Conservation (phyloP, 768 basidiomycete species). For the Boletus subparvulus region DNA sequence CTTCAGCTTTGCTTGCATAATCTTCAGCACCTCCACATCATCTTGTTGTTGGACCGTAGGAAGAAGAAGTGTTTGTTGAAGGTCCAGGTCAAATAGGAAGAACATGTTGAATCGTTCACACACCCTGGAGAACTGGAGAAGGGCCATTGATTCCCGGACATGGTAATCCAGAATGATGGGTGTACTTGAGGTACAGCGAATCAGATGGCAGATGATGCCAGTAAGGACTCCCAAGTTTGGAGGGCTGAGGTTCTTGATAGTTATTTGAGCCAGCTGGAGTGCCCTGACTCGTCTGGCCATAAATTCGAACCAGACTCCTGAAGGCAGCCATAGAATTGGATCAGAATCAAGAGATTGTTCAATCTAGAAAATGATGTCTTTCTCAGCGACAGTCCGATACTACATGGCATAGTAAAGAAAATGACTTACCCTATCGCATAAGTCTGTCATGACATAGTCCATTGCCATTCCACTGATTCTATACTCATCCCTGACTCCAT, state of each 20-base stretch:
- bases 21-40: neutral
- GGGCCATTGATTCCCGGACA: conserved; percentile 8
- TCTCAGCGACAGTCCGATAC: too few species aligned
- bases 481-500: conserved; percentile 11
- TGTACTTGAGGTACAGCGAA: conserved; percentile 2
- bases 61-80: neutral
- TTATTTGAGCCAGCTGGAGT: conserved; percentile 3
- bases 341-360: neutral
- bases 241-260: neutral
- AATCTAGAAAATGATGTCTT: neutral
- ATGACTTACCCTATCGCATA: neutral
- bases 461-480: conserved; percentile 4
- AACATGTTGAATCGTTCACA: conserved; percentile 6
- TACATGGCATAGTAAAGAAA: neutral
- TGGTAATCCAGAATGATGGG: conserved; percentile 8
- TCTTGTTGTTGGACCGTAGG: neutral
- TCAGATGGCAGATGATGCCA: conserved; percentile 4
- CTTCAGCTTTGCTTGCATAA: neutral
- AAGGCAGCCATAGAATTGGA: conserved; percentile 1
- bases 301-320: conserved; percentile 7
- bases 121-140: conserved; percentile 1
- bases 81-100: conserved; percentile 3
- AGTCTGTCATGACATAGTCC: neutral
- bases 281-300: neutral
- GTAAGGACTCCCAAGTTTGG: conserved; percentile 9